Conservation (phyloP, 345 rosid genomes). For the Boechera retrofracta region DNA sequence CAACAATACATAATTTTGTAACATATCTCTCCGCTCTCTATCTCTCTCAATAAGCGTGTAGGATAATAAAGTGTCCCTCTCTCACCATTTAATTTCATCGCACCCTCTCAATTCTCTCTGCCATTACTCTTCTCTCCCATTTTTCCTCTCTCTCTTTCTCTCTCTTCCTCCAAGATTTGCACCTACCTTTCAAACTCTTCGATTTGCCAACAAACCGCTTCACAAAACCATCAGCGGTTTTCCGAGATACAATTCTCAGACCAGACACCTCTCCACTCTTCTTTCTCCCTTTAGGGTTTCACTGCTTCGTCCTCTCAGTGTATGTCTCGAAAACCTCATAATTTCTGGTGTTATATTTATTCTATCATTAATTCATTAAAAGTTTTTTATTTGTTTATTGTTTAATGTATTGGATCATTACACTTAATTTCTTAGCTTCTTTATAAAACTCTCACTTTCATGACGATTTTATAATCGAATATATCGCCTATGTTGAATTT, state of each 20-base stretch:
- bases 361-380: not conserved
- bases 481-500: constrained; percentile 25
- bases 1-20: constrained; percentile 16
- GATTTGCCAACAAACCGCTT: constrained; percentile 22
- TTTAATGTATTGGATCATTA: constrained; percentile 4
- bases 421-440: not conserved
- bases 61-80: constrained; percentile 45
- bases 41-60: constrained; percentile 36
- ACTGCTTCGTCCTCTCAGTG: constrained; percentile 13
- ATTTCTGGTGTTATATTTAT: not conserved
- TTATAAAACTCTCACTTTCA: constrained; percentile 36
- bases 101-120: constrained; percentile 45
- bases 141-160: constrained; percentile 12
- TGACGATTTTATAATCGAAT: constrained; percentile 13
- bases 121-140: constrained; percentile 37
- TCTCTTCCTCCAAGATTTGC: constrained; percentile 31
- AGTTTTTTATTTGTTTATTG: not conserved
- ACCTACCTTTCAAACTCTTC: constrained; percentile 46
- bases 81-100: constrained; percentile 46
- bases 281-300: constrained; percentile 22
- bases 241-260: constrained; percentile 21
- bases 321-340: constrained; percentile 21
- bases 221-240: constrained; percentile 23
- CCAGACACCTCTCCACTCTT: constrained; percentile 1
- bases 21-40: constrained; percentile 9